Conservation (phyloP, 495 filamentous ascomycete genomes). For the Podospora pseudopauciseta region DNA sequence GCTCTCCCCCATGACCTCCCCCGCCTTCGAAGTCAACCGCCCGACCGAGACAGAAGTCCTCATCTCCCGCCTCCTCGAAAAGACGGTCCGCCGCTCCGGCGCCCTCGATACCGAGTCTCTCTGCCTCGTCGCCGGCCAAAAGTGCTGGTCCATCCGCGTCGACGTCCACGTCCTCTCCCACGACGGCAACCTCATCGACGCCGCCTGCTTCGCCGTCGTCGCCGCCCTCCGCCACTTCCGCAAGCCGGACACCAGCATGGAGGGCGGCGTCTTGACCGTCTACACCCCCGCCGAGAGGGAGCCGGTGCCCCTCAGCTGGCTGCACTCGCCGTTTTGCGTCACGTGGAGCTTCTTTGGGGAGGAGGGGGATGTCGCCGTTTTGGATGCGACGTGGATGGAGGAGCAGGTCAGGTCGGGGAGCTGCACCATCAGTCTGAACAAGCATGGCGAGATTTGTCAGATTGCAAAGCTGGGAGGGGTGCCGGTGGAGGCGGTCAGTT, state of each 20-base stretch:
- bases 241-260: conserved; percentile 78
- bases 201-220: conserved; percentile 78
- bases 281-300: conserved; percentile 81
- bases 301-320: conserved; percentile 80
- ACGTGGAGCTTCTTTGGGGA: conserved; percentile 79
- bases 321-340: conserved; percentile 85
- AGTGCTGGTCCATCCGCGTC: conserved; percentile 84
- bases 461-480: conserved; percentile 82
- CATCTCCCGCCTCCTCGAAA: conserved; percentile 83
- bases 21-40: conserved; percentile 82
- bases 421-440: conserved; percentile 80
- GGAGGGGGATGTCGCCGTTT: conserved; percentile 53
- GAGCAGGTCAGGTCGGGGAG: conserved; percentile 83
- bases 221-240: conserved; percentile 85
- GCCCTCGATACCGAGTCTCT: conserved; percentile 93
- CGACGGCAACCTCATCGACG: conserved; percentile 84
- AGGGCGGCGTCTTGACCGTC: conserved; percentile 75
- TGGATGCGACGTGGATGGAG: conserved; percentile 78
- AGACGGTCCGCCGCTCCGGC: conserved; percentile 83
- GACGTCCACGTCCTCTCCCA: conserved; percentile 86
- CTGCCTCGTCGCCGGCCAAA: conserved; percentile 83
- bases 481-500: conserved; percentile 68
- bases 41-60: conserved; percentile 76
- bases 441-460: conserved; percentile 86
- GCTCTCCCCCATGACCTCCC: conserved; percentile 86